These are phyloP conservation scores for Acaromyces ingoldii DNA, from an alignment of 1,284 basidiomycete genomes.

Conservation along the genomic window DNA sequence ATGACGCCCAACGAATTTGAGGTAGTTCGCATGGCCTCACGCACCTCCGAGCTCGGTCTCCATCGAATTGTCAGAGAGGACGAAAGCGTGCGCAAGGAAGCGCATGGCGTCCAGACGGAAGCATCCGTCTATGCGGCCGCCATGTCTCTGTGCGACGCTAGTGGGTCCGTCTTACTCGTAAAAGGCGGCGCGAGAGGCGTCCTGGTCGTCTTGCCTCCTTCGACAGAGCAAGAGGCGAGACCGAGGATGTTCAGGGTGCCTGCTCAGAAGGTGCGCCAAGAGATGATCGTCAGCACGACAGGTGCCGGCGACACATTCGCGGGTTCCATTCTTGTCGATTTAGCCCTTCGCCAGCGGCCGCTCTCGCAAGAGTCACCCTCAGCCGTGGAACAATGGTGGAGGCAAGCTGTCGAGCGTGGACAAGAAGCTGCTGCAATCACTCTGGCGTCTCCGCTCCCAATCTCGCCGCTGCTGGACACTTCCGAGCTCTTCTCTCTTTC, in stretches of 20 bases:
- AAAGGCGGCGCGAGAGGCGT: constrained; percentile 23
- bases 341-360: not conserved
- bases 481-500: no score
- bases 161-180: constrained; percentile 15
- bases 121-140: not conserved
- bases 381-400: not conserved
- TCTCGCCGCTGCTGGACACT: not conserved
- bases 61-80: not conserved
- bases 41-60: constrained; percentile 10
- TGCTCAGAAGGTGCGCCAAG: not conserved
- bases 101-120: not conserved
- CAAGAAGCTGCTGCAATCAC: not conserved
- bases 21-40: constrained; percentile 14
- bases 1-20: constrained; percentile 25
- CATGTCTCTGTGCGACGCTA: not conserved
- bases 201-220: not conserved
- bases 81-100: not conserved
- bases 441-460: not conserved
- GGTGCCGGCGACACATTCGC: constrained; percentile 49
- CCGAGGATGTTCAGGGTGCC: not conserved
- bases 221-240: not conserved
- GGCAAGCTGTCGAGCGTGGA: not conserved
- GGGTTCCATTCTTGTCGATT: constrained; percentile 36
- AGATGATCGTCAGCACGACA: constrained; percentile 31
- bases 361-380: not conserved